These are phyloP conservation scores for Pseudogymnoascus sp. DNA, from an alignment of 2,329 filamentous ascomycete genomes.

Conservation along the genomic window DNA sequence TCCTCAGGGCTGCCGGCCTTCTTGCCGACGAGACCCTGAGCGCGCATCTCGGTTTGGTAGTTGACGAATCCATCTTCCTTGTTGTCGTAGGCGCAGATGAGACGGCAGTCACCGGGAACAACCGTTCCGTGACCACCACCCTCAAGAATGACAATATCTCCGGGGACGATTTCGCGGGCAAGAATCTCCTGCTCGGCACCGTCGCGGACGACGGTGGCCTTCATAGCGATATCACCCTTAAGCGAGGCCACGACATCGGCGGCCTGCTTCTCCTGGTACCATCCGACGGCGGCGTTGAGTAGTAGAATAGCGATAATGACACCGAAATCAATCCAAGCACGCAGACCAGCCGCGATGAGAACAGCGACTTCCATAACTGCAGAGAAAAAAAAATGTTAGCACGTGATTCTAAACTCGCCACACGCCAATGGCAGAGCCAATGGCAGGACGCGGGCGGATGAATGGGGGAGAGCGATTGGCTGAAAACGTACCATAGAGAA, in stretches of 20 bases:
- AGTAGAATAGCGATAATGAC: conserved; percentile 68
- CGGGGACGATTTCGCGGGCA: conserved; percentile 65
- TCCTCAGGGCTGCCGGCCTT: conserved; percentile 42
- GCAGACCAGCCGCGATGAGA: conserved; percentile 63
- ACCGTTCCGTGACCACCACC: conserved; percentile 56
- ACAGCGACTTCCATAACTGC: conserved; percentile 71
- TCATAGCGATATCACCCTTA: conserved; percentile 74
- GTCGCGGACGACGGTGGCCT: conserved; percentile 58
- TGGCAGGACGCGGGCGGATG: conserved; percentile 10
- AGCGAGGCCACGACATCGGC: conserved; percentile 66
- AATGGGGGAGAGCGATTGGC: neutral
- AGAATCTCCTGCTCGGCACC: conserved; percentile 61
- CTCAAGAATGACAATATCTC: conserved; percentile 67
- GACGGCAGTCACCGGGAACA: conserved; percentile 59
- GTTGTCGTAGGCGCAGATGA: conserved; percentile 65
- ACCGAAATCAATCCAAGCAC: conserved; percentile 70
- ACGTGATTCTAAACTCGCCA: neutral
- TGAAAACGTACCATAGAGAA: conserved; percentile 60
- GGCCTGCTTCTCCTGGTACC: conserved; percentile 75
- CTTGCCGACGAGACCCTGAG: conserved; percentile 52
- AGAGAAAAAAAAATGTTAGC: neutral
- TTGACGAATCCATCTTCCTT: conserved; percentile 55
- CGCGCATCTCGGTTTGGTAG: conserved; percentile 57
- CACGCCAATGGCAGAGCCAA: neutral
- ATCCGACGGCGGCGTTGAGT: conserved; percentile 69